Conservation (phyloP, 257 asterid genomes). For the Plantago elongata region DNA sequence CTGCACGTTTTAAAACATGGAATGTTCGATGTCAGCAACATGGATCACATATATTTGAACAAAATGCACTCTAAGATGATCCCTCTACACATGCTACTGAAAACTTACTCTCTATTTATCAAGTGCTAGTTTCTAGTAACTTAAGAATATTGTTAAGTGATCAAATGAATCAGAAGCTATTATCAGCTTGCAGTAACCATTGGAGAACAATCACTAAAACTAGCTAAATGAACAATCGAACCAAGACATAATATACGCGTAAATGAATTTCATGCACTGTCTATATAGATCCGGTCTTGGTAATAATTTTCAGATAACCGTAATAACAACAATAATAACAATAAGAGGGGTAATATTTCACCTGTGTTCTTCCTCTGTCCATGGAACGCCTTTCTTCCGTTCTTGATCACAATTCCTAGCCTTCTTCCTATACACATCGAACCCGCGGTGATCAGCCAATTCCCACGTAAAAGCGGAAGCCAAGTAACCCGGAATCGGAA, state of each 20-base stretch:
- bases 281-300: too few species aligned
- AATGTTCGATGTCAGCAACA: too few species aligned
- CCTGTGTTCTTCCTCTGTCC: conserved; percentile 98
- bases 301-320: too few species aligned
- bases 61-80: neutral
- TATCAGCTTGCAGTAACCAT: neutral
- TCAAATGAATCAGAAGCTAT: neutral
- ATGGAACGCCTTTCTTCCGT: conserved; percentile 76
- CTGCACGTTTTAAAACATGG: conserved; percentile 25
- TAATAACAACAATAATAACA: too few species aligned
- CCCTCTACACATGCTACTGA: too few species aligned
- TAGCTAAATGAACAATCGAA: neutral
- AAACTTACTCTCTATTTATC: too few species aligned
- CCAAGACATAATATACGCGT: too few species aligned
- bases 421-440: conserved; percentile 52
- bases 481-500: conserved; percentile 54
- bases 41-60: too few species aligned
- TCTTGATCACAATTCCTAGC: conserved; percentile 54
- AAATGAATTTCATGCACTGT: too few species aligned
- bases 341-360: conserved; percentile 5
- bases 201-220: neutral
- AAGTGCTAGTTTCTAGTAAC: too few species aligned
- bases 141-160: too few species aligned
- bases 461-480: conserved; percentile 61
- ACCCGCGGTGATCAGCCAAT: conserved; percentile 32